Conservation (phyloP, 208 protist species). For the Trypanosoma rangeli region DNA sequence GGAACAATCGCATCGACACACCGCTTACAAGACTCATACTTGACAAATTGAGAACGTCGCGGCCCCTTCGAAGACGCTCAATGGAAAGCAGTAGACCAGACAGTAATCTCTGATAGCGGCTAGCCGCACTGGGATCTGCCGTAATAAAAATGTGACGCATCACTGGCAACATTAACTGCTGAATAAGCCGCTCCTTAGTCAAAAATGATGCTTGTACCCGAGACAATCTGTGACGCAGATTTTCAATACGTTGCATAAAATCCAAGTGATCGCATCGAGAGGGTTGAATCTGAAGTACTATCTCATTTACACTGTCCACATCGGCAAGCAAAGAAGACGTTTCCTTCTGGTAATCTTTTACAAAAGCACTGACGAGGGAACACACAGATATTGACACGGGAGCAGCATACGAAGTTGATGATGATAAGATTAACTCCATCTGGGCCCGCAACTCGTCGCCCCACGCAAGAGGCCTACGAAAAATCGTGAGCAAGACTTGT, state of each 20-base stretch:
- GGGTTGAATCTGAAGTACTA: conserved; percentile 77
- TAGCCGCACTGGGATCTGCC: conserved; percentile 30
- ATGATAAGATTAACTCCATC: conserved; percentile 24
- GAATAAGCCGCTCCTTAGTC: conserved; percentile 72
- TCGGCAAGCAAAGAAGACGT: conserved; percentile 51
- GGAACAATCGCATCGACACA: conserved; percentile 68
- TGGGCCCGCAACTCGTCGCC: conserved; percentile 17
- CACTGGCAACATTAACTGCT: conserved; percentile 67
- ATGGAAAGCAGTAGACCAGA: conserved; percentile 48
- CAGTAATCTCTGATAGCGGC: conserved; percentile 56
- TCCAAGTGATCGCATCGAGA: conserved; percentile 71
- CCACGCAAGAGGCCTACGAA: conserved; percentile 14
- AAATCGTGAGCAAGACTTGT: conserved; percentile 27
- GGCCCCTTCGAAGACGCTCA: conserved; percentile 53
- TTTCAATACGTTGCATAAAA: conserved; percentile 57
- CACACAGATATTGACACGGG: conserved; percentile 54
- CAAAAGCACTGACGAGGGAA: conserved; percentile 51
- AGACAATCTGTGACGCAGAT: conserved; percentile 51
- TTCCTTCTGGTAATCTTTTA: conserved; percentile 49
- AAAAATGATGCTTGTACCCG: conserved; percentile 58
- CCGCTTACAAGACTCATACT: conserved; percentile 84
- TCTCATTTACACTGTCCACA: conserved; percentile 75
- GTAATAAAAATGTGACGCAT: conserved; percentile 42
- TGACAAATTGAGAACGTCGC: conserved; percentile 71
- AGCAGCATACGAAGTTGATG: conserved; percentile 12